A percentile compares a stretch with the other conserved stretches of the same genome.
Conservation (phyloP, 768 basidiomycete genomes). For the Russula compacta region DNA sequence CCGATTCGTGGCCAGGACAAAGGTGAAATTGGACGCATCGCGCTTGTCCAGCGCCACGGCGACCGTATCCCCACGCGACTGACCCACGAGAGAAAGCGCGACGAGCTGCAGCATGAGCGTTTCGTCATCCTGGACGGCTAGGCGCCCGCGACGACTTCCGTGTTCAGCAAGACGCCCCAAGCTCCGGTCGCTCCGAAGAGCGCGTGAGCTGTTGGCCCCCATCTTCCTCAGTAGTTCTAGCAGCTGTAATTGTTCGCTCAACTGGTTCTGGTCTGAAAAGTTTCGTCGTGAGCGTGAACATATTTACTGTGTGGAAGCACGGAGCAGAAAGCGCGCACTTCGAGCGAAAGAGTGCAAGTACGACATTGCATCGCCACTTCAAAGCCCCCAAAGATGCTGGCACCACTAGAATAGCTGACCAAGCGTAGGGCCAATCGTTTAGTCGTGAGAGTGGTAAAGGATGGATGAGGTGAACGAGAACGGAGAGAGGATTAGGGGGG, state of each 20-base stretch:
- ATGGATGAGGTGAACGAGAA: background rate
- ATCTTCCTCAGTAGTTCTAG: constrained; percentile 7
- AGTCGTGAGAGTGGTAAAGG: constrained; percentile 6
- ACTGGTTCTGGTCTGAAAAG: constrained; percentile 11
- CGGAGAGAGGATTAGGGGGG: constrained; percentile 7
- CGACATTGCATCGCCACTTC: constrained; percentile 16
- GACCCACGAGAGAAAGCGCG: constrained; percentile 14
- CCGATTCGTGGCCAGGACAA: constrained; percentile 14
- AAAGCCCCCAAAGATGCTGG: background rate
- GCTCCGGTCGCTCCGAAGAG: background rate
- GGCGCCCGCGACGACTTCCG: constrained; percentile 9
- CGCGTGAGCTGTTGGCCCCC: background rate
- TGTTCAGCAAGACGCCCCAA: background rate
- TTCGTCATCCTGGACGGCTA: constrained; percentile 10
- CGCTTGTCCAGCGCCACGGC: constrained; percentile 17
- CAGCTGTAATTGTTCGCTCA: constrained; percentile 12
- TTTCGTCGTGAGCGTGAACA: background rate
- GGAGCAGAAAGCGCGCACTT: background rate
- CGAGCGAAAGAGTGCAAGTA: constrained; percentile 5
- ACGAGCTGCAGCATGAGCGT: constrained; percentile 14
- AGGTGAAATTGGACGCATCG: constrained; percentile 5
- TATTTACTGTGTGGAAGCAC: background rate
- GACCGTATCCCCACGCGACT: constrained; percentile 13
- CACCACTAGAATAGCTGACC: background rate
- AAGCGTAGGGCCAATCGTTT: background rate